These are phyloP conservation scores for Pharus latifolius DNA, from an alignment of 176 grass and related monocot species.

Conservation along the genomic window DNA sequence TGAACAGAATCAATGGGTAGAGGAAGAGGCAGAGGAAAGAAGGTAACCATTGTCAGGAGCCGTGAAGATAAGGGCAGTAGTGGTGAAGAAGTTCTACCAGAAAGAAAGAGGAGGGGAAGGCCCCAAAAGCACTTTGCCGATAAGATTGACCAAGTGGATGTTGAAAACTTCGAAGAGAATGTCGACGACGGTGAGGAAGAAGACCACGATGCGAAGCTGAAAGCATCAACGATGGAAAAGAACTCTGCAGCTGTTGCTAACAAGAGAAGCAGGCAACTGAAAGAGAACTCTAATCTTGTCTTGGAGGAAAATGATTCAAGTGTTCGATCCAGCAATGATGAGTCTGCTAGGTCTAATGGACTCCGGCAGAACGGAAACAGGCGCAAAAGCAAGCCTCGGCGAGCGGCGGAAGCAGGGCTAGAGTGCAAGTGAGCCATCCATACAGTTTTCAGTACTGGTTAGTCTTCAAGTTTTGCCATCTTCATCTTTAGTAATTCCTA, in stretches of 20 bases:
- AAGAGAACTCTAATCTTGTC: conserved; percentile 30
- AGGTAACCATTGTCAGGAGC: conserved; percentile 26
- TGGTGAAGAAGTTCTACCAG: conserved; percentile 50
- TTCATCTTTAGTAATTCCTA: neutral
- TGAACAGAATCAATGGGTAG: conserved; percentile 49
- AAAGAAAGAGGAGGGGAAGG: conserved; percentile 64
- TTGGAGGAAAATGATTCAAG: conserved; percentile 29
- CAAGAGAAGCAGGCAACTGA: conserved; percentile 51
- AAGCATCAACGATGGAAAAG: conserved; percentile 13
- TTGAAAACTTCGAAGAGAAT: conserved; percentile 35
- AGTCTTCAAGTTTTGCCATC: neutral
- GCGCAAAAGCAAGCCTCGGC: conserved; percentile 58
- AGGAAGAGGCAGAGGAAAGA: conserved; percentile 71
- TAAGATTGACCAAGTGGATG: conserved; percentile 34
- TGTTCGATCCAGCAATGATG: conserved; percentile 37
- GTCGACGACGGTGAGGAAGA: conserved; percentile 28
- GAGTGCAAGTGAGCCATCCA: conserved; percentile 48
- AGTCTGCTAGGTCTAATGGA: conserved; percentile 33
- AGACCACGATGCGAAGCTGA: conserved; percentile 25
- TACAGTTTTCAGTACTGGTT: conserved; percentile 4
- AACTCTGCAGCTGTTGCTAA: conserved; percentile 17
- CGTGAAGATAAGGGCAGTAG: conserved; percentile 58
- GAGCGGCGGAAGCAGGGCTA: conserved; percentile 56
- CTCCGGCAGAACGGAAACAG: conserved; percentile 64
- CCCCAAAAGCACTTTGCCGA: conserved; percentile 48